Percentiles rank a stretch among this genome's conserved stretches.
These are phyloP conservation scores for Ramaria rubella DNA, from an alignment of 768 basidiomycete genomes.

Conservation along the genomic window DNA sequence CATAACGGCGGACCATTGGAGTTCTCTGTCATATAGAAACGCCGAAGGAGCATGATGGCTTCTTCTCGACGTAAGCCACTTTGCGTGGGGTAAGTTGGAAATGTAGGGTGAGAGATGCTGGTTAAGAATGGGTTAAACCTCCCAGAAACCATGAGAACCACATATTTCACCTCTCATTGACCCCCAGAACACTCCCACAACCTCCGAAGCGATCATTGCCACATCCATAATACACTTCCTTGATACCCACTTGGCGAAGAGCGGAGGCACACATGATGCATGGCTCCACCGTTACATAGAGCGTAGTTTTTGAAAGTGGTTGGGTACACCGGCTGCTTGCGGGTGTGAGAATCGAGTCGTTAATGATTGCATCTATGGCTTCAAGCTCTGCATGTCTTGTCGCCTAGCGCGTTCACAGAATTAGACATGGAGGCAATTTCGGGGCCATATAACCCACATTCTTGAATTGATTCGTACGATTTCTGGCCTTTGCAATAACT, in stretches of 20 bases:
- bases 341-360: slow-evolving; percentile 57
- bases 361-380: slow-evolving; percentile 84
- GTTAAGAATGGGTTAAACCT: neutral
- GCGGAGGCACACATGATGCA: slow-evolving; percentile 99
- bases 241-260: slow-evolving; percentile 87
- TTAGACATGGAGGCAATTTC: neutral
- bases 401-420: slow-evolving; percentile 51
- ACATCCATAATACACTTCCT: slow-evolving; percentile 87
- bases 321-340: neutral
- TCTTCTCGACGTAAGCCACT: slow-evolving; percentile 78
- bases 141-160: neutral
- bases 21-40: slow-evolving; percentile 93
- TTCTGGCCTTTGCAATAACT: slow-evolving; percentile 81
- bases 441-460: slow-evolving; percentile 51
- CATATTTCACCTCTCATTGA: slow-evolving; percentile 61
- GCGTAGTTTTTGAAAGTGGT: slow-evolving; percentile 59
- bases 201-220: slow-evolving; percentile 96
- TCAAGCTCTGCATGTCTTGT: slow-evolving; percentile 97
- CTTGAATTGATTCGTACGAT: slow-evolving; percentile 88
- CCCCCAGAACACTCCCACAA: slow-evolving; percentile 88
- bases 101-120: slow-evolving; percentile 66
- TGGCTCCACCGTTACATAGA: slow-evolving; percentile 98
- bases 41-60: slow-evolving; percentile 78
- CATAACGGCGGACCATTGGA: slow-evolving; percentile 58
- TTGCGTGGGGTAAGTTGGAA: slow-evolving; percentile 65